A percentile compares a stretch with the other conserved stretches of the same genome.
Evolutionary conservation across 768 basidiomycete species (phyloP).

Genomic region (Russula vinacea): DNA sequence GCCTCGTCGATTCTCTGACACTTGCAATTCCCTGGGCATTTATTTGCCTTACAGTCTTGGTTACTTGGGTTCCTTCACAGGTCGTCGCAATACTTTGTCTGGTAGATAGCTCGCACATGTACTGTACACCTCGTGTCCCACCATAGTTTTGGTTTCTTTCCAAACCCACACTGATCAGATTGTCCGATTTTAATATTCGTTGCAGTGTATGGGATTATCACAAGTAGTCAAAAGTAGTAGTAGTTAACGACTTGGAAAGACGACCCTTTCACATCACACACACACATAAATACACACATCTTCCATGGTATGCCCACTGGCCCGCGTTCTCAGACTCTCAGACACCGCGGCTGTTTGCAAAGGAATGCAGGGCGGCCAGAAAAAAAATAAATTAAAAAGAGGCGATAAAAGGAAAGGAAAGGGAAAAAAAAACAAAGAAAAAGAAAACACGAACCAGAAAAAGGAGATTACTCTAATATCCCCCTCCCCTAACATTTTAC

Average conservation of each 20-base stretch:
- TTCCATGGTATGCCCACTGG: neutral
- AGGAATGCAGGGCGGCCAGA: neutral
- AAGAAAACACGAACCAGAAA: neutral
- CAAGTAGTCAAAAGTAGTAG: neutral
- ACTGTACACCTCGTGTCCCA: no score
- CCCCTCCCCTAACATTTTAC: neutral
- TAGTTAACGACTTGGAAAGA: neutral
- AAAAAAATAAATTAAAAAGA: neutral
- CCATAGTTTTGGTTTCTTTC: no score
- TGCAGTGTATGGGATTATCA: conserved; percentile 1
- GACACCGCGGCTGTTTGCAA: neutral
- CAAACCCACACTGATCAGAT: no score
- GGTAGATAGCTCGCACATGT: no score
- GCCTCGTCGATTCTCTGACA: no score
- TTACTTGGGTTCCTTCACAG: no score
- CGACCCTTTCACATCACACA: neutral
- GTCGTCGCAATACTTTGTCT: no score
- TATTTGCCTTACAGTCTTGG: no score
- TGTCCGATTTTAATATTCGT: neutral
- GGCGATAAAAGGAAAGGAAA: no score
- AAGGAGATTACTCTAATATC: neutral
- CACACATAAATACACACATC: neutral
- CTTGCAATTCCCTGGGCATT: no score
- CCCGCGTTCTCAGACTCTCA: neutral
- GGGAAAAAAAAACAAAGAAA: neutral